phyloP scores from a whole-genome alignment of 768 basidiomycete genomes.

The Phylloporus sp. region DNA sequence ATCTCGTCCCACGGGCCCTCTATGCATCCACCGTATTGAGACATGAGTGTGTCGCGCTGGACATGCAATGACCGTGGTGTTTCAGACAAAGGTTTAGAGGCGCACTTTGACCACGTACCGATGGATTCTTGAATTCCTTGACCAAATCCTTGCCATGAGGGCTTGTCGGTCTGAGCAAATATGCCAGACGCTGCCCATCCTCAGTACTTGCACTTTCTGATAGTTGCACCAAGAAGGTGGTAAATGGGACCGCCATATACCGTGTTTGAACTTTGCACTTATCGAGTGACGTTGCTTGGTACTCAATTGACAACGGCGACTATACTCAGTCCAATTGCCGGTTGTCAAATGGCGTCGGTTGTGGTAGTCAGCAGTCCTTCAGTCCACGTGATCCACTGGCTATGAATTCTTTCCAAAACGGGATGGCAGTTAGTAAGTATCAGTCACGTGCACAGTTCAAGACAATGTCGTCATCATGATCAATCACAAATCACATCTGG shows the following conservation, averaged over 20 bases:
- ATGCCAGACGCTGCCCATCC: conserved; percentile 68
- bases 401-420: no score
- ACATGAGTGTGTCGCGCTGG: conserved; percentile 18
- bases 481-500: neutral
- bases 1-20: conserved; percentile 83
- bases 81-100: conserved; percentile 10
- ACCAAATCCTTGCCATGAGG: conserved; percentile 74
- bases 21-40: conserved; percentile 54
- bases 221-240: conserved; percentile 56
- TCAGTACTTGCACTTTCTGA: conserved; percentile 57
- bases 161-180: conserved; percentile 70
- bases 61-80: conserved; percentile 43
- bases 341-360: no score
- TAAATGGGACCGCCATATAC: conserved; percentile 45
- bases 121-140: conserved; percentile 63
- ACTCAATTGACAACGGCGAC: no score
- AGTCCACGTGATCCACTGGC: no score
- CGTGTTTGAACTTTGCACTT: neutral
- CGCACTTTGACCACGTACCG: conserved; percentile 31
- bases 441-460: neutral
- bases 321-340: no score
- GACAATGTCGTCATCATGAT: conserved; percentile 4
- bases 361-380: no score
- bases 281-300: neutral
- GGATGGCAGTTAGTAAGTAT: no score